Evolutionary conservation across 2,329 filamentous ascomycete species (phyloP), one percentile per base, ranked within the genome.

Genomic region (Aspergillus latus): DNA sequence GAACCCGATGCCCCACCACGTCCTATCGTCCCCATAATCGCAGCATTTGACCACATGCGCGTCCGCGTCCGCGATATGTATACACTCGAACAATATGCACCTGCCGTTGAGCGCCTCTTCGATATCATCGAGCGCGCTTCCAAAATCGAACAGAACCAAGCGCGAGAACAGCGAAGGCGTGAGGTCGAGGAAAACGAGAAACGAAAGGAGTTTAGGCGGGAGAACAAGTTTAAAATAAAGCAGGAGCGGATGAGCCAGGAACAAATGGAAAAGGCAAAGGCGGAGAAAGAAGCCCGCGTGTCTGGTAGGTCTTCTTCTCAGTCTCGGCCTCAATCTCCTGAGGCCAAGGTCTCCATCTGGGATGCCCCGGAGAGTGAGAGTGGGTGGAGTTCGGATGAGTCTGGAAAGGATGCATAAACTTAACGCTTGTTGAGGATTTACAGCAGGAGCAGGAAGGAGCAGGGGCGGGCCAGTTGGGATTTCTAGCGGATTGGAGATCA

Each of bases 21-120:
- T 34, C 11, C 54, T 2, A 39, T 45, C 26, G 58, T 56, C 16
- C 62, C 83, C 47, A 76, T 86, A 39, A 77, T 78, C 21, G 76
- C 84, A 10, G 83, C 84, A 0, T 87, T 86, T 63, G 85, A 88
- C 67, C 84, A 84, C 59, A 86, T 88, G 84, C 78, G 81, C 3
- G 75, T 87, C 59, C 80, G 79, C 62, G 77, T 87, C 11, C 78
- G 80, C 13, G 83, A 87, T 58, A 82, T 87, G 40, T 75, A 78
- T 21, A 69, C 82, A 60, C 72, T 85, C 58, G 81, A 85, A 63
- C 78, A 79, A 28, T 84, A 82, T 65, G 81, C 80, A 11, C 82
- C 82, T 0, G 82, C 82, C 8, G 63, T 86, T 51, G 77, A 81
- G 57, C 78, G 78, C 63, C 69, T 86, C 53, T 78, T 83, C 58